Evolutionary conservation across 371 early-diverging fungal species (phyloP).

Genomic region (Rhizopus delemar): DNA sequence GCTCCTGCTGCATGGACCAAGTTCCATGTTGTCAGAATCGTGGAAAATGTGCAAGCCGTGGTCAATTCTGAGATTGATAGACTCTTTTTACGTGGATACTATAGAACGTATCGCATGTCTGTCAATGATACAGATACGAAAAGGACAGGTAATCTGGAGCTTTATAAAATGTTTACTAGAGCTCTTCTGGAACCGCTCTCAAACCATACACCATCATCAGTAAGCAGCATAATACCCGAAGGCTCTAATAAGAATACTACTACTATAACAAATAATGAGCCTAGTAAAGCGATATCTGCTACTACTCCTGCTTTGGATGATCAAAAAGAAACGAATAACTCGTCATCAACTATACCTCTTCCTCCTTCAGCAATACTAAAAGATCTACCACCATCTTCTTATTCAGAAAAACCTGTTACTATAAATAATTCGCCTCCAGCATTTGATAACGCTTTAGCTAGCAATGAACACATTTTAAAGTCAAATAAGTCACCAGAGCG

Average conservation of each 20-base stretch:
- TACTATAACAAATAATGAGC: no score
- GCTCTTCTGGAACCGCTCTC: constrained; percentile 22
- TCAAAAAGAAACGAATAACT: neutral
- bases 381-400: no score
- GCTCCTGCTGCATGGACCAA: constrained; percentile 49
- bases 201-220: neutral
- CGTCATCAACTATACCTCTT: no score
- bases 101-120: constrained; percentile 34
- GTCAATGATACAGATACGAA: constrained; percentile 29
- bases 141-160: constrained; percentile 26
- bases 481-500: no score
- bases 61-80: constrained; percentile 39
- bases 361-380: no score
- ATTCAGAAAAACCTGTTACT: no score
- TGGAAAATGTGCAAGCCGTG: constrained; percentile 25
- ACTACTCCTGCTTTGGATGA: neutral
- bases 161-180: constrained; percentile 28
- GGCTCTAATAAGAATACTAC: neutral
- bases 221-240: neutral
- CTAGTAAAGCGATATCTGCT: no score
- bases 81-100: constrained; percentile 35
- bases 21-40: constrained; percentile 28
- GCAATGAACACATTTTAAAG: no score
- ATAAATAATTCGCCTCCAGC: no score
- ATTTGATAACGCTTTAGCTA: no score